Evolutionary conservation across 345 rosid species (phyloP), one percentile per base, ranked within the genome.

Genomic region (Noccaea caerulescens): DNA sequence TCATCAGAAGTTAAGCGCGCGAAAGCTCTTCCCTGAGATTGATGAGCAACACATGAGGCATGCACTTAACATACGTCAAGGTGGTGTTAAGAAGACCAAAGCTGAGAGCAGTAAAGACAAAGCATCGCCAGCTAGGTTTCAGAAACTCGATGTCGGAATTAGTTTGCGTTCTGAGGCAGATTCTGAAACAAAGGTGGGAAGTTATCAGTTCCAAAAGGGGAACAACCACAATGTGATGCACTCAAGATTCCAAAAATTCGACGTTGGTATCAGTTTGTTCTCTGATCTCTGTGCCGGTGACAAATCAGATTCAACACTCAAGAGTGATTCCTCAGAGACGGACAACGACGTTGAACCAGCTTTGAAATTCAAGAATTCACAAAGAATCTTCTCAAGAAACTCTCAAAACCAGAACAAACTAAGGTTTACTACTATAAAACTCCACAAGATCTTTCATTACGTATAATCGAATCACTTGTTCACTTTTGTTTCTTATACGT

Each of bases 41-140:
- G 93, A 91, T n/a, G 99, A 94, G 45, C 94, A 91, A 63, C 93
- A 84, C 54, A 84, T 85, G 58, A 85, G 82, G 80, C 91, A 87
- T 62, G 88, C 88, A 45, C 87, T 91, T 54, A 85, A 86, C 65
- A 72, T 85, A 73, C 87, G 95, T 66, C 93, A 91, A 79, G 97
- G 91, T 8, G 92, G 91, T 37, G 80, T 84, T 25, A 82, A 83
- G 66, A 94, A 91, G 79, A 76, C 52, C 73, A 89, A 82, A 80
- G 67, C 75, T 14, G 96, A 91, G 69, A 76, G 62, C 54, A 85
- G 66, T 58, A 91, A 87, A 78, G 80, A 73, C 23, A 91, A 82
- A 80, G 68, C 80, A 72, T 59, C 80, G 1, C 88, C 93, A 7
- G 79, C 70, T 6, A 89, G 83, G 71, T 74, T 76, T 63, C 86